Conservation (phyloP, 179 eudicot genomes). For the Silene noctiflora region DNA sequence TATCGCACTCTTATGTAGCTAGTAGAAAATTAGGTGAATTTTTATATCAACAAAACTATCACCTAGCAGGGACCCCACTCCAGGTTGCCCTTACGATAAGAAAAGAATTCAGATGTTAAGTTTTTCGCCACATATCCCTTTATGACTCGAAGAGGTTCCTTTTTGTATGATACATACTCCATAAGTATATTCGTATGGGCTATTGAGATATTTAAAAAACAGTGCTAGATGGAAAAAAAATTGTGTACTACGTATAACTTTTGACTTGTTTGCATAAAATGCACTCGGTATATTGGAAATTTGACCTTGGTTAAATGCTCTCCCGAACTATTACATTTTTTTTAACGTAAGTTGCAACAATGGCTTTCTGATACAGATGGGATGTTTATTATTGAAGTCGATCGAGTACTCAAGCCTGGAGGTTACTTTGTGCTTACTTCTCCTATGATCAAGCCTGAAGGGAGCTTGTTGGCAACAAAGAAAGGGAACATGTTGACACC, state of each 20-base stretch:
- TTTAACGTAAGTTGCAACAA: slow-evolving; percentile 17
- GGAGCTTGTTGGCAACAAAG: slow-evolving; percentile 47
- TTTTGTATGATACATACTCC: not conserved
- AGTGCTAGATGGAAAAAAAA: not conserved
- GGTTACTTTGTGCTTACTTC: slow-evolving; percentile 91
- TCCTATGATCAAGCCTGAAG: slow-evolving; percentile 50
- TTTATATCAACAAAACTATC: not conserved
- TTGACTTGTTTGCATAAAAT: slow-evolving; percentile 19
- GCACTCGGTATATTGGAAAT: slow-evolving; percentile 8
- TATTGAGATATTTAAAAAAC: no score
- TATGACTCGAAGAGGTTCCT: not conserved
- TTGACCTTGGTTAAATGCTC: slow-evolving; percentile 53
- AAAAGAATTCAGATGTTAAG: not conserved
- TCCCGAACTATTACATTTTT: slow-evolving; percentile 5
- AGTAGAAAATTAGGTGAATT: not conserved
- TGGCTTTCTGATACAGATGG: slow-evolving; percentile 62
- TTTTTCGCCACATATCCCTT: not conserved
- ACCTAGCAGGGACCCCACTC: not conserved
- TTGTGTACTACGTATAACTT: not conserved
- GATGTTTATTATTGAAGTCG: slow-evolving; percentile 74
- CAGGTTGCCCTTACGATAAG: not conserved
- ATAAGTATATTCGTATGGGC: not conserved
- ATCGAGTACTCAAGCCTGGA: slow-evolving; percentile 90
- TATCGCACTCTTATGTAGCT: not conserved
- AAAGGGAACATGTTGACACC: slow-evolving; percentile 64